Evolutionary conservation across 805 yeast genomes (phyloP).

Genomic region (Millerozyma acaciae): DNA sequence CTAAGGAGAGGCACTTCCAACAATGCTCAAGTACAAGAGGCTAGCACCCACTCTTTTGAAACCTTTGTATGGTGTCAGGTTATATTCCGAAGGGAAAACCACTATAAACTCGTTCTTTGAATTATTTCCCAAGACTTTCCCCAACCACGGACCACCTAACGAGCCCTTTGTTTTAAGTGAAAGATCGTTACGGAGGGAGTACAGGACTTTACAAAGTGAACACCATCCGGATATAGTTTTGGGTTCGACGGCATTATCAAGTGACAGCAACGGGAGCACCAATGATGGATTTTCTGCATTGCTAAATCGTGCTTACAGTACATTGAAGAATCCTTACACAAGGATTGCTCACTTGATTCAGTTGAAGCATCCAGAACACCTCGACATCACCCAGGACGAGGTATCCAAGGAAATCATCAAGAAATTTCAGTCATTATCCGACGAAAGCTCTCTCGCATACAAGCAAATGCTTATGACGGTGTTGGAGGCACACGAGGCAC

Average conservation of each 20-base stretch:
- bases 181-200: conserved; percentile 65
- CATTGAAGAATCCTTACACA: conserved; percentile 62
- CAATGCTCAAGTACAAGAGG: too few relatives aligned
- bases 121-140: conserved; percentile 74
- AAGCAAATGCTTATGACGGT: conserved; percentile 68
- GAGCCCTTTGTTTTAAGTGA: conserved; percentile 58
- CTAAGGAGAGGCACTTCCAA: too few relatives aligned
- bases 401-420: conserved; percentile 39
- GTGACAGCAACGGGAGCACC: conserved; percentile 16
- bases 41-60: too few relatives aligned
- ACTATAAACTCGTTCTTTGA: conserved; percentile 44
- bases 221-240: conserved; percentile 74
- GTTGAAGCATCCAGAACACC: conserved; percentile 32
- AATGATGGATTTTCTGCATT: conserved; percentile 40
- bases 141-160: conserved; percentile 57
- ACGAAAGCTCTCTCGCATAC: conserved; percentile 34
- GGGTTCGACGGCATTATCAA: conserved; percentile 19
- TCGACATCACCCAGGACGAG: conserved; percentile 61
- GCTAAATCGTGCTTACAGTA: conserved; percentile 74
- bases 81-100: not conserved
- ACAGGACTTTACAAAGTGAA: conserved; percentile 63
- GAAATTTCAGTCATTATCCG: conserved; percentile 31
- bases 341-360: conserved; percentile 44
- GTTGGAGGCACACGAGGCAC: conserved; percentile 77
- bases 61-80: too few relatives aligned